Percentiles rank a stretch among this genome's conserved stretches.
Evolutionary conservation across 225 moss, liverwort and hornwort species (phyloP).

Genomic region (Ulota crispa): DNA sequence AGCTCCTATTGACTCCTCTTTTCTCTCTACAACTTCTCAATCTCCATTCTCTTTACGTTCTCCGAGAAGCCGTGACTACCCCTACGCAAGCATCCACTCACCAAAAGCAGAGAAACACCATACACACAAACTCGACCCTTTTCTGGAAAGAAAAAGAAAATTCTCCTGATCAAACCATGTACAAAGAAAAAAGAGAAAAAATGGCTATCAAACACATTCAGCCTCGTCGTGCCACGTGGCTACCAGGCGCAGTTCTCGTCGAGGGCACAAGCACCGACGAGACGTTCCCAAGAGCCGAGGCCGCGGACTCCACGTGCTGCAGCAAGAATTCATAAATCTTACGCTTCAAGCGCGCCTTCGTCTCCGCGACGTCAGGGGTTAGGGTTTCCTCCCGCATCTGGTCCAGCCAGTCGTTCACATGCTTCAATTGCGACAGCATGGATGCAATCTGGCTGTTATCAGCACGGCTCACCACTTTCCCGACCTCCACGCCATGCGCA

Average conservation of each 20-base stretch:
- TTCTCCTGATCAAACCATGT: neutral
- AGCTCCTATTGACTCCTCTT: no score
- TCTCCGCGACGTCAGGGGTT: conserved; percentile 33
- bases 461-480: conserved; percentile 41
- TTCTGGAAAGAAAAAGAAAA: neutral
- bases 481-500: conserved; percentile 10
- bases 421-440: conserved; percentile 64
- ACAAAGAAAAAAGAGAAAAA: neutral
- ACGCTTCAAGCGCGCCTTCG: conserved; percentile 51
- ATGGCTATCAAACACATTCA: conserved; percentile 7
- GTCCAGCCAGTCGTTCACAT: conserved; percentile 69
- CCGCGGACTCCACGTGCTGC: conserved; percentile 69
- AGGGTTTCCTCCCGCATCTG: conserved; percentile 42
- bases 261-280: conserved; percentile 50
- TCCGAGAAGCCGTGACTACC: no score
- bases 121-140: neutral
- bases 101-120: neutral
- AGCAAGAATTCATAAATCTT: conserved; percentile 66
- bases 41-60: no score
- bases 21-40: no score
- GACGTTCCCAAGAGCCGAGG: conserved; percentile 64
- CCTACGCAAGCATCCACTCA: neutral
- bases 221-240: conserved; percentile 47
- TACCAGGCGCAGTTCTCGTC: conserved; percentile 32
- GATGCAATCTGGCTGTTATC: conserved; percentile 66